Evolutionary conservation across 2,329 filamentous ascomycete species (phyloP), one percentile per base, ranked within the genome.

Genomic region (Sphaceloma murrayae): DNA sequence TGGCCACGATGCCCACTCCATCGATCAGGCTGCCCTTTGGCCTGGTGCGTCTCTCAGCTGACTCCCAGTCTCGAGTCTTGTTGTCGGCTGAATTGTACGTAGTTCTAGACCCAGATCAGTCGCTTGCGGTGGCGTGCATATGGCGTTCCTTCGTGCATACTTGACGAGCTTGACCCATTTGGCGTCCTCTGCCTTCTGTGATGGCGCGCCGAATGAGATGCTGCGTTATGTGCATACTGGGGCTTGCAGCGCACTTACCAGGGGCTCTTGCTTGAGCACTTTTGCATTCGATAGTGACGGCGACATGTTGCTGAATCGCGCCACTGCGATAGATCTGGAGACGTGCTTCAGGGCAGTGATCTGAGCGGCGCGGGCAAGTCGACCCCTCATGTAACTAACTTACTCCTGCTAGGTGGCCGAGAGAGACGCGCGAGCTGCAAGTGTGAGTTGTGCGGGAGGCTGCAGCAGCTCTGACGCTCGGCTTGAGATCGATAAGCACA

Each of bases 1-100:
- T 72, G 19, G 67, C 67, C 22, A 75, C 63, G 44, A 77, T 76
- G 18, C 74, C 73, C 11, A 79, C 73, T 19, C 75, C 75, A 45
- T 77, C 76, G 6, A 78, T 69, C 14, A 45, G 43, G 36, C 74
- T 74, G 32, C 72, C 69, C 30, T 70, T 67, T 9, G 67, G 67
- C 31, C 72, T 69, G 16, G 70, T 74, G 49, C 72, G 69, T 21
- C 69, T 65, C 6, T 64, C 62, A 3, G 69, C 69, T 24, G 65
- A 63, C 57, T 73, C 69, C 69, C 68, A 72, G 32, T 26, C 39
- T 14, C 46, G 33, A 4, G 48, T 48, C 16, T 40, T 34, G 22
- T 50, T 46, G 9, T 50, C 46, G 13, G 46, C 48, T 24, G 43
- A 46, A 18, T 40, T 46, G 59, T 85, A 87, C 24, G 62, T 64